These are phyloP conservation scores for Ophiostoma australiae DNA, from an alignment of 2,329 filamentous ascomycete genomes.

Conservation along the genomic window DNA sequence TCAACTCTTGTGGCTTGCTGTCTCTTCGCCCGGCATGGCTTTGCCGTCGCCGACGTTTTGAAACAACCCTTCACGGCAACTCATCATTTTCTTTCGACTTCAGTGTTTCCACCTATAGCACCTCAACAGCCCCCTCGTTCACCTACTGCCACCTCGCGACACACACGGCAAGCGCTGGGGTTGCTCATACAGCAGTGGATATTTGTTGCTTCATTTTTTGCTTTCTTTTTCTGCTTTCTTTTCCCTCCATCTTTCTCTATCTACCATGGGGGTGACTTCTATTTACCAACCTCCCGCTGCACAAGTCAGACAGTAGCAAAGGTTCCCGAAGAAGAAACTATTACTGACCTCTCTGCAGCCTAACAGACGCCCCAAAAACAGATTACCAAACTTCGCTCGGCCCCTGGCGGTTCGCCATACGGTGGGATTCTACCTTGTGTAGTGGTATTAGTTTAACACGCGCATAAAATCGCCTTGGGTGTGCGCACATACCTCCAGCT, in stretches of 20 bases:
- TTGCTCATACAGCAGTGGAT: background rate
- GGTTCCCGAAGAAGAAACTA: background rate
- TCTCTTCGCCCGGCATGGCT: background rate
- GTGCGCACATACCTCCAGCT: conserved; percentile 1
- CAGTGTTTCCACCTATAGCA: background rate
- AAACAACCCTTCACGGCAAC: background rate
- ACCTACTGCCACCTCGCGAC: background rate
- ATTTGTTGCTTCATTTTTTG: background rate
- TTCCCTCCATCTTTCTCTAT: background rate
- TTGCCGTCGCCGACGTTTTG: background rate
- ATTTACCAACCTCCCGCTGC: background rate
- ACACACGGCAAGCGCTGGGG: background rate
- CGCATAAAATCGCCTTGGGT: background rate
- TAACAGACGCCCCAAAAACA: background rate
- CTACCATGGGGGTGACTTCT: background rate
- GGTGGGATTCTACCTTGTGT: background rate
- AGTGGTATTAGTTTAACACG: background rate
- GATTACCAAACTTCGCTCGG: background rate
- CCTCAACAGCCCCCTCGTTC: background rate
- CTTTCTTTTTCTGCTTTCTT: conserved; percentile 1
- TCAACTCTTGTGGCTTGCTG: background rate
- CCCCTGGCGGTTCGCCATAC: background rate
- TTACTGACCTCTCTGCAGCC: background rate
- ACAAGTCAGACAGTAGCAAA: background rate
- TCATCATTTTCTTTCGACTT: background rate